Base-by-base conservation (phyloP, 164 flowering plant genomes). In the Piper longum region DNA sequence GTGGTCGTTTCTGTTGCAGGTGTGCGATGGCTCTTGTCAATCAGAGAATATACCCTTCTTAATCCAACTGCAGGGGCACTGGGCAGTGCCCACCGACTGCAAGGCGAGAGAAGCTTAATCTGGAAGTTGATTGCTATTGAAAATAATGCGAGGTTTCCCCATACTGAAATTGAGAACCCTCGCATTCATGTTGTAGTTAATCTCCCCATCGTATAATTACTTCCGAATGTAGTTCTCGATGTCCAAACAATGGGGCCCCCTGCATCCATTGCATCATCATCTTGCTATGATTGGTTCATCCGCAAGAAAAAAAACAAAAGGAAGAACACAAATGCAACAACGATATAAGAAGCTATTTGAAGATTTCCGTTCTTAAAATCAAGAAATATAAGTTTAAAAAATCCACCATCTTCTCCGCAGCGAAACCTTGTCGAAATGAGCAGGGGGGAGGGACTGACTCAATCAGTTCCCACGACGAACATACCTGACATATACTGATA, bases 21-120 rank as follows among this genome's bases (percentile, higher is more conserved):
- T 89, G 96, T 76, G 90, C 98, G 14, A 92, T 92, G 98, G 96
- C 96, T 3, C 86, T 92, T 64, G 89, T 92, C 36, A 96, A 92
- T 81, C 96, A 89, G 74, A 76, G 98, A 72, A 72, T 89, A 76
- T 76, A 87, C 93, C 43, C 87, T 85, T 64, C 89, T 91, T 52
- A 92, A 92, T 66, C 81, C 83, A 19, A 76, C 66, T 57, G 82
- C 81, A 5, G 96, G 96, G 48, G 93, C 89, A 43, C 62, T 89
- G 59, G 98, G 98, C 57, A 82, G 93, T 67, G 85, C 85, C 70
- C 76, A 89, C 67, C 82, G 96, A 73, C 67, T 87, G 65, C 98
- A 92, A 62, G 98, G 96, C n/a, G 95, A 89, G 78, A 83, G 75
- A 70, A 89, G 95, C 77, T 78, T 89, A 76, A 73, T 79, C 79